Evolutionary conservation across 169 alveolate genomes (phyloP), one percentile per base, ranked within the genome.

Genomic region (Eimeria acervulina): DNA sequence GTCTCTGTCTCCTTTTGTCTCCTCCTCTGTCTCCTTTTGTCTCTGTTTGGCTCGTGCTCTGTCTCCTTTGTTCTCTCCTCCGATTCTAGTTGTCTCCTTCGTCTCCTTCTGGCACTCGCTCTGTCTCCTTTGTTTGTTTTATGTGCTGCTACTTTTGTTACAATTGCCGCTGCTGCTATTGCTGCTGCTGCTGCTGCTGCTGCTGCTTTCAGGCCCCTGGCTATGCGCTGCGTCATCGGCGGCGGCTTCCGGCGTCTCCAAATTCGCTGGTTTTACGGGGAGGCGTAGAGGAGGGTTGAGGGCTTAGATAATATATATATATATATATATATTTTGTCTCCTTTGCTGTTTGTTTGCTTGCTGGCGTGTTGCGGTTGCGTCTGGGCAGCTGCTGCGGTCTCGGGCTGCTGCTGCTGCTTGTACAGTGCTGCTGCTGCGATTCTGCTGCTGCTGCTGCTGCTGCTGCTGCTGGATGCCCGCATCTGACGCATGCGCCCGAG

Each of bases 161-260:
- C 80, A n/a, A 23, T 13, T 38, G 61, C 87, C 38, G 87, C 87
- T 76, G 87, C 59, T 72, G 26, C 26, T 72, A 7, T 21, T 40
- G 70, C 21, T 81, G 90, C 59, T 33, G 55, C 28, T 33, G 87
- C 28, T 36, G 55, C 31, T 76, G 87, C 59, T 33, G 55, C 61
- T 33, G 87, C n/a, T 21, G 19, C n/a, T 21, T n/a, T 26, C 74
- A 83, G 91, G 91, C 91, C 36, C 91, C 91, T 38, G 91, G 91
- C 2, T 83, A 83, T 33, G 68, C 91, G 28, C 28, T 83, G 44
- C 44, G 91, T 0, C 91, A 83, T 19, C 26, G 91, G 21, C 17
- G 91, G 47, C 70, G 91, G n/a, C 61, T 59, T 21, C 91, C 91
- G 7, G 31, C 91, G 28, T 83, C 91, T 33, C 91, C 91, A 4